Base-by-base conservation (phyloP, 164 flowering plant genomes). In the Kingdonia uniflora region DNA sequence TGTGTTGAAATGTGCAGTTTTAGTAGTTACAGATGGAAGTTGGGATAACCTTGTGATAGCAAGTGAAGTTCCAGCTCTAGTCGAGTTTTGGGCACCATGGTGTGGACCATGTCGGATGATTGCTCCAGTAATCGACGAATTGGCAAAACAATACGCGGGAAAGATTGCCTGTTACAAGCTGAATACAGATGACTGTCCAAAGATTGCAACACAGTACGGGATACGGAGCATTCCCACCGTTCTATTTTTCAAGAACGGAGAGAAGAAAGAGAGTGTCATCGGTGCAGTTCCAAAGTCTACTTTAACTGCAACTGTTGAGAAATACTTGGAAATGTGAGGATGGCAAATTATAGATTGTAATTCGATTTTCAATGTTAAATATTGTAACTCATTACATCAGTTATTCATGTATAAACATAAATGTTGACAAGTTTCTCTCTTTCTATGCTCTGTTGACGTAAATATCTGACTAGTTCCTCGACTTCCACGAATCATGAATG, bases 41-140 rank as follows among this genome's bases (percentile, higher is more conserved):
- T 86, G 95, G 95, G 55, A 69, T 2, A 52, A 49, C 0, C 64
- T 55, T 10, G 91, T 86, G 6, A 52, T 83, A 0, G 69, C 40
- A 14, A 72, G 68, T 33, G 62, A 68, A 21, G 69, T 8, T 8
- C 87, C 84, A 4, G 87, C 75, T 3, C 67, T 85, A 25, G 87
- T 85, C 19, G 90, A 86, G 60, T 86, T 86, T 46, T 86, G 90
- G 90, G 95, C 95, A 24, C 87, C 90, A n/a, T 86, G 95, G 90
- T 86, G 95, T 46, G 95, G 90, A n/a, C 95, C 95, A 1, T 86
- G 95, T 45, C 46, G 82, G 58, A 81, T 86, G 81, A 81, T 86
- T 23, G 80, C 77, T 0, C 86, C 90, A 0, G 79, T 75, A 44
- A 71, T 86, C 14, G 86, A 79, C 14, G 84, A 83, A 41, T 24